Conservation (phyloP, 2,329 filamentous ascomycete species). For the Verticillium zaregamsianum region DNA sequence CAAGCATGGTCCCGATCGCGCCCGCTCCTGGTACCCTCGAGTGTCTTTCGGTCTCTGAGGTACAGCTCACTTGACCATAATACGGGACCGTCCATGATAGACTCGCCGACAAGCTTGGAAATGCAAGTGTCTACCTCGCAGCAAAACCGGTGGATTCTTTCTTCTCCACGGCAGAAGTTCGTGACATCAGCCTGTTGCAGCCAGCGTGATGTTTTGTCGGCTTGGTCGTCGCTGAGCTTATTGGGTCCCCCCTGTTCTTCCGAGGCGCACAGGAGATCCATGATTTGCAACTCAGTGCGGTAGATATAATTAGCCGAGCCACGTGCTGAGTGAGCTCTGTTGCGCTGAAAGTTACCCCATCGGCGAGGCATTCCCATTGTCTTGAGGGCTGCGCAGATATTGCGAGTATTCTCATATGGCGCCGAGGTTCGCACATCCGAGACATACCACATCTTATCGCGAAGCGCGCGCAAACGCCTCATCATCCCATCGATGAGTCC, state of each 20-base stretch:
- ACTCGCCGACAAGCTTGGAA: constrained; percentile 79
- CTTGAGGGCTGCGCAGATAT: constrained; percentile 82
- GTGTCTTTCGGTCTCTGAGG: constrained; percentile 65
- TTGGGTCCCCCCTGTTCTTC: constrained; percentile 86
- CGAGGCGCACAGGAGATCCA: constrained; percentile 80
- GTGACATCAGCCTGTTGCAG: constrained; percentile 76
- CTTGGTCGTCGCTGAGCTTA: constrained; percentile 94
- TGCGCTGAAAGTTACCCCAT: constrained; percentile 46
- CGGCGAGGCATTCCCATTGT: constrained; percentile 74
- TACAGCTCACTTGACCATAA: constrained; percentile 92
- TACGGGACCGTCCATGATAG: constrained; percentile 77
- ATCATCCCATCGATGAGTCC: constrained; percentile 71
- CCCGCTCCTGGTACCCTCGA: constrained; percentile 38
- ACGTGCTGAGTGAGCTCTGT: constrained; percentile 20
- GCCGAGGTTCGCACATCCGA: constrained; percentile 89
- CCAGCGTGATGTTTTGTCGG: constrained; percentile 80
- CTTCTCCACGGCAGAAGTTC: constrained; percentile 92
- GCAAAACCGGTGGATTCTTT: constrained; percentile 89
- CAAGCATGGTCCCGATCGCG: constrained; percentile 44
- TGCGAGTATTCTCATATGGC: constrained; percentile 80
- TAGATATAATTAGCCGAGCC: constrained; percentile 63
- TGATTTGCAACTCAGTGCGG: constrained; percentile 76
- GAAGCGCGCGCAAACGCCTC: constrained; percentile 66
- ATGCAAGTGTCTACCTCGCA: constrained; percentile 86
- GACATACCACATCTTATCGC: constrained; percentile 99